Evolutionary conservation across 1,139 yeast genomes (phyloP).

Genomic region (Dujonia santamariae): DNA sequence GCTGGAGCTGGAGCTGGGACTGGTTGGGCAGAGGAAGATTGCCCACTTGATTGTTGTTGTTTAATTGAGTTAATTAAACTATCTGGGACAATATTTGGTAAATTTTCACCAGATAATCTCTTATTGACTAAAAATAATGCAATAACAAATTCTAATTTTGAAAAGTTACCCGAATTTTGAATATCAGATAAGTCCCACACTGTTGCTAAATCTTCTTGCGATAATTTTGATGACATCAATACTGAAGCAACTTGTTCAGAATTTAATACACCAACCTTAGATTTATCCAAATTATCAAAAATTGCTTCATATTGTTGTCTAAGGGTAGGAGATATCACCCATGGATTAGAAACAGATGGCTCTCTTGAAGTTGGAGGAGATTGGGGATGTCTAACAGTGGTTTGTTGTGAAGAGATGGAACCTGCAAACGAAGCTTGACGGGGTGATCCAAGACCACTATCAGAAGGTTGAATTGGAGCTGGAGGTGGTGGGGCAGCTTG

Average conservation of each 20-base stretch:
- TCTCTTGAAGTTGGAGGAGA: conserved; percentile 11
- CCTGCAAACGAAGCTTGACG: conserved; percentile 40
- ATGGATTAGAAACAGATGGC: conserved; percentile 34
- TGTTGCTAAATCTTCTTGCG: conserved; percentile 80
- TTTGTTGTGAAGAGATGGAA: conserved; percentile 50
- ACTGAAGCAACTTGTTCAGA: conserved; percentile 86
- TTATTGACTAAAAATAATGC: conserved; percentile 93
- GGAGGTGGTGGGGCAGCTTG: not conserved
- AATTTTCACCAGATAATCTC: conserved; percentile 67
- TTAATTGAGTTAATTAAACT: conserved; percentile 33
- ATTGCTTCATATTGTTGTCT: conserved; percentile 76
- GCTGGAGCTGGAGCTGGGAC: conserved; percentile 3
- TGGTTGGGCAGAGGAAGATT: conserved; percentile 19
- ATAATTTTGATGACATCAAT: conserved; percentile 80
- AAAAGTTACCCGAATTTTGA: conserved; percentile 80
- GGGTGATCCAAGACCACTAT: conserved; percentile 9
- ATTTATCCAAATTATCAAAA: conserved; percentile 73
- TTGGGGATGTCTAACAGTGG: conserved; percentile 35
- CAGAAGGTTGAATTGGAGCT: conserved; percentile 1
- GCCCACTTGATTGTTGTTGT: conserved; percentile 20
- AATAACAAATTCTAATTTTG: conserved; percentile 80
- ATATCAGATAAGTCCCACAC: conserved; percentile 96
- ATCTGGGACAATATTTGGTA: conserved; percentile 71
- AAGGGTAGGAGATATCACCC: conserved; percentile 69
- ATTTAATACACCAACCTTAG: conserved; percentile 59